Conservation (phyloP, 1,139 yeast genomes). For the Magnusiomyces sp. region DNA sequence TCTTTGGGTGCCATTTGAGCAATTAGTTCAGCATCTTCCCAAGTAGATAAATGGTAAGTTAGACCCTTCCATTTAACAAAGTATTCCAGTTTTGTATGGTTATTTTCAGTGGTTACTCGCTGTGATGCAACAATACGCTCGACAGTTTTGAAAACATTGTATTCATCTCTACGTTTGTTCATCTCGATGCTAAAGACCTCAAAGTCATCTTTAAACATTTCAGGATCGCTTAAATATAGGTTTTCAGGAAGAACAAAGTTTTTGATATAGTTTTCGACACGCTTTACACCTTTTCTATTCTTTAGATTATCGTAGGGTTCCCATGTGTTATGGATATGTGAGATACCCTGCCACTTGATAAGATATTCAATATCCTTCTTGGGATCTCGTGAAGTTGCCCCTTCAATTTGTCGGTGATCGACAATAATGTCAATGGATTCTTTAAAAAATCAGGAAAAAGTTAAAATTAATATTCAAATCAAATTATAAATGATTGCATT, state of each 20-base stretch:
- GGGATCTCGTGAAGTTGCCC: constrained; percentile 25
- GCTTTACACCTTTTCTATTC: constrained; percentile 63
- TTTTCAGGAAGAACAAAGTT: constrained; percentile 65
- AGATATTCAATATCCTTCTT: constrained; percentile 30
- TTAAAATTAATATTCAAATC: constrained; percentile 1
- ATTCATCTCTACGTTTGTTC: constrained; percentile 76
- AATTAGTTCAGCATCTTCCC: constrained; percentile 90
- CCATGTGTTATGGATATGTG: constrained; percentile 96
- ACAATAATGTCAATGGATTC: constrained; percentile 34
- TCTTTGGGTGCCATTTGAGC: constrained; percentile 78
- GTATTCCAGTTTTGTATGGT: constrained; percentile 63
- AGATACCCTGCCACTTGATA: constrained; percentile 80
- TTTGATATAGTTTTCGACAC: constrained; percentile 83
- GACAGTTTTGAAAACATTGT: constrained; percentile 72
- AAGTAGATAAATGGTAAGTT: constrained; percentile 90
- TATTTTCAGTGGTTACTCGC: constrained; percentile 53
- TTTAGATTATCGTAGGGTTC: constrained; percentile 56
- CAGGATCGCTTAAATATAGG: constrained; percentile 68
- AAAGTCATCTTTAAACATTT: constrained; percentile 72
- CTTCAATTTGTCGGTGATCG: constrained; percentile 27
- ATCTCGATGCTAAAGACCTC: constrained; percentile 90
- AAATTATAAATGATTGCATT: no score
- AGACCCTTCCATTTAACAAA: constrained; percentile 90
- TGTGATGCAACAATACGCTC: constrained; percentile 88
- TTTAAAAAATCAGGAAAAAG: constrained; percentile 2